Evolutionary conservation across 1,284 basidiomycete species (phyloP), one percentile per base, ranked within the genome.

Genomic region (Marasmius fiardii): DNA sequence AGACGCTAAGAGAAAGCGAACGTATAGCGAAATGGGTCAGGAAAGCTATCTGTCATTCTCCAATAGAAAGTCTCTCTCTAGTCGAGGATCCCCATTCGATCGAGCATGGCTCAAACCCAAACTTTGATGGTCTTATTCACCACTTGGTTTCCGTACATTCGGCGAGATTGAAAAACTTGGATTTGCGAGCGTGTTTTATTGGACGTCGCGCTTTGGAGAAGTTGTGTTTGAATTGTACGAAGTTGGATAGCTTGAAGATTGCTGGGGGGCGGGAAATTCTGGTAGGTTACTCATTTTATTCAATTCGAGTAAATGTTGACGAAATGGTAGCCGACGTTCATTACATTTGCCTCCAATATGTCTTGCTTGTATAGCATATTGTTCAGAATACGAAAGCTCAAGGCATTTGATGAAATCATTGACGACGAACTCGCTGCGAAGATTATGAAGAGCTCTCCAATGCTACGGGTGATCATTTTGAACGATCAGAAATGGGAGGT

Each of bases 21-120:
- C 63, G 67, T 31, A 61, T 82, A 0, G 77, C 72, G 57, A 73
- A 70, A 58, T 82, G 78, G 79, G 67, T 80, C 18, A 69, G 73
- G 26, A 70, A 68, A 14, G 67, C 72, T 4, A 68, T 79, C 16
- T 58, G 68, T 0, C 60, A 62, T 14, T 72, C 80, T 0, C 71
- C 74, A 0, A 64, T 82, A 14, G 70, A 74, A 59, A 59, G 58
- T 3, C 60, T 82, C 11, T 63, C 61, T 10, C 61, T 80, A 10
- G 43, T 67, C 51, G 68, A 73, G 41, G 66, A 67, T 58, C 65
- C 31, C 50, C 58, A 26, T 45, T 48, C 31, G 58, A 62, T 34
- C 39, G 26, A 44, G 8, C 51, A 57, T 6, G 44, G 21, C 10
- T 62, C 69, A 4, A 65, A 65, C 21, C 58, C 72, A 10, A 64